Evolutionary conservation across 192 early-diverging fungal species (phyloP), one percentile per base, ranked within the genome.

Genomic region (Coemansia brasiliensis): DNA sequence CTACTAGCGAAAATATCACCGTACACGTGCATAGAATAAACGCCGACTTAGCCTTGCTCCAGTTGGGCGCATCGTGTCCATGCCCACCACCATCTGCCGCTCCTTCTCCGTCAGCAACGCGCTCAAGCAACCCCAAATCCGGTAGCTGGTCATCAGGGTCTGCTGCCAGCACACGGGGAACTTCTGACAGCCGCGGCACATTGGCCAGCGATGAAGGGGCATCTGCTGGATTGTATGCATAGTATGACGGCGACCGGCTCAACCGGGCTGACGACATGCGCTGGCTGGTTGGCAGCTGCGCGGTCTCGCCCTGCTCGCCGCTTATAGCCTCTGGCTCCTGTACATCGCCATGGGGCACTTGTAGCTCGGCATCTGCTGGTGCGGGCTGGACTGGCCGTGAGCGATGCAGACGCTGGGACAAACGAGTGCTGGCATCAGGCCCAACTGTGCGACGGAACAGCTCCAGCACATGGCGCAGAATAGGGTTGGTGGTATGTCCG

Each of bases 11-110:
- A 68, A 93, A 95, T 16, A 92, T 69, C 15, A 93, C 69, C 4
- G 96, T 98, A 55, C 91, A 92, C 1, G 67, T 75, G 27, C 95
- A 74, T 37, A 98, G 74, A 39, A 98, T 86, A 18, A 88, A 72
- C 20, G 84, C 85, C 57, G 85, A 87, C 74, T 92, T 92, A 39
- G 68, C 46, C 43, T 89, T 88, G 64, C 86, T 85, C 95, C 95
- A 98, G 65, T 93, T 92, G 39, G 95, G 94, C 46, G 89, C 87
- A 61, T 94, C 93, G 60, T 98, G 95, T 18, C 82, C 87, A 29
- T 85, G 89, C 4, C 84, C 86, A 13, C 84, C 87, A 8, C 83
- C 82, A 13, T 79, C 83, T 35, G 69, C 85, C 10, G 85, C 87
- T 8, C 84, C 88, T 8, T 78, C 85, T 29, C 58, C 75, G 26